A percentile compares a stretch with the other conserved stretches of the same genome.
These are phyloP conservation scores for Geranomyces variabilis DNA, from an alignment of 192 early-diverging fungal genomes.

Conservation along the genomic window DNA sequence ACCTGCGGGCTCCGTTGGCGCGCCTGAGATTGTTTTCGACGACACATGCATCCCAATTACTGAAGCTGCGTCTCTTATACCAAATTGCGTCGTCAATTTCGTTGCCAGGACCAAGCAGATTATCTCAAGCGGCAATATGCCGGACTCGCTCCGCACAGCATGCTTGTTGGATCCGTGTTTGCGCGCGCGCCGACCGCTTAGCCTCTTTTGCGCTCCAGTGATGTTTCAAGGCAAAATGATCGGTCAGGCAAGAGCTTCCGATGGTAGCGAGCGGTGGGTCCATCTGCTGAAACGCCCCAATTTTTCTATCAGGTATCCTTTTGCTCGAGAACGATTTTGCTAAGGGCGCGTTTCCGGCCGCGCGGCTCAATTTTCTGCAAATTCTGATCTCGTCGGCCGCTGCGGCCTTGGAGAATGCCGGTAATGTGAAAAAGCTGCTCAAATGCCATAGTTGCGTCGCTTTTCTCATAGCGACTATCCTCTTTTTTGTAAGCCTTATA, in stretches of 20 bases:
- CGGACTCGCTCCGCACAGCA: background rate
- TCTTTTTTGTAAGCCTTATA: background rate
- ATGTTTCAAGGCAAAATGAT: constrained; percentile 26
- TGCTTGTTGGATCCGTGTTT: constrained; percentile 12
- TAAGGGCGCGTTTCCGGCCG: constrained; percentile 5
- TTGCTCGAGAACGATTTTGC: constrained; percentile 24
- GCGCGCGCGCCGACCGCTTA: background rate
- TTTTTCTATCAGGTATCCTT: background rate
- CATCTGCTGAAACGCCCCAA: background rate
- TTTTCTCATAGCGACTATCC: no score
- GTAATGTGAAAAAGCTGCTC: no score
- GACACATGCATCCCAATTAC: constrained; percentile 7
- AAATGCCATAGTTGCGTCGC: no score
- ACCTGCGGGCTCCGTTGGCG: background rate
- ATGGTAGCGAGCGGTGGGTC: no score
- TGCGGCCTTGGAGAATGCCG: constrained; percentile 24
- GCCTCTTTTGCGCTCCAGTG: constrained; percentile 13
- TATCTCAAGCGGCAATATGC: background rate
- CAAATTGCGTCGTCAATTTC: constrained; percentile 15
- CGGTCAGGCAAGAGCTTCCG: background rate
- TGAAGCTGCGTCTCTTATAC: constrained; percentile 3
- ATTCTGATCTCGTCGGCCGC: constrained; percentile 15
- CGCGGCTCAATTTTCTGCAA: constrained; percentile 21
- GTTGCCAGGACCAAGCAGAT: constrained; percentile 13
- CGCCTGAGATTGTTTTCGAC: background rate